These are phyloP conservation scores for Calonectria pteridis DNA, from an alignment of 2,329 filamentous ascomycete genomes.

Conservation along the genomic window DNA sequence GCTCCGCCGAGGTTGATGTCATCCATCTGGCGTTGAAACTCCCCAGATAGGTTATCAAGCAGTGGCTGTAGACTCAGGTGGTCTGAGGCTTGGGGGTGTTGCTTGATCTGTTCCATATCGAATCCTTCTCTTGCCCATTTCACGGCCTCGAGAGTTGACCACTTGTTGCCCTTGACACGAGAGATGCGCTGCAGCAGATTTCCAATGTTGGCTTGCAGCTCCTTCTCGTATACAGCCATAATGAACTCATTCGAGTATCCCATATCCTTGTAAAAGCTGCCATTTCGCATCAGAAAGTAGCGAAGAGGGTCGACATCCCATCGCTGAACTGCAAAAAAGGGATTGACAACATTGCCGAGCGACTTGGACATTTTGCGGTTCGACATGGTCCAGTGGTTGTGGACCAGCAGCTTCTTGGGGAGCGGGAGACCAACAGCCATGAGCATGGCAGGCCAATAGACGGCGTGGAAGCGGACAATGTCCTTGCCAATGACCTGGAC, in stretches of 20 bases:
- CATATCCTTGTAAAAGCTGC: slow-evolving; percentile 81
- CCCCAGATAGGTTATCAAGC: slow-evolving; percentile 33
- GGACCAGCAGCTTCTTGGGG: slow-evolving; percentile 84
- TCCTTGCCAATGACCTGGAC: slow-evolving; percentile 96
- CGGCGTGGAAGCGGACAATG: slow-evolving; percentile 94
- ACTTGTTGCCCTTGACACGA: slow-evolving; percentile 68
- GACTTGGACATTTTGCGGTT: slow-evolving; percentile 97
- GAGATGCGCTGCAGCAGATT: slow-evolving; percentile 82
- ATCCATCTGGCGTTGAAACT: slow-evolving; percentile 69
- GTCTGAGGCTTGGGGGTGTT: not conserved
- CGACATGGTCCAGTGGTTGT: slow-evolving; percentile 96
- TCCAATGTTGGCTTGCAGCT: slow-evolving; percentile 81
- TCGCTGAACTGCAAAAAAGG: slow-evolving; percentile 88
- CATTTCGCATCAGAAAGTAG: slow-evolving; percentile 88
- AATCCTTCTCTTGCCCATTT: slow-evolving; percentile 45
- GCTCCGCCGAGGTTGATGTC: slow-evolving; percentile 74
- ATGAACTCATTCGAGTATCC: slow-evolving; percentile 88
- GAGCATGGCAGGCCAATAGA: slow-evolving; percentile 98
- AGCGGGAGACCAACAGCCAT: slow-evolving; percentile 86
- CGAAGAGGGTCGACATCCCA: slow-evolving; percentile 91
- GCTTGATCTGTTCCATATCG: slow-evolving; percentile 6
- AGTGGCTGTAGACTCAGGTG: slow-evolving; percentile 45
- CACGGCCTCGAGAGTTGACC: slow-evolving; percentile 75
- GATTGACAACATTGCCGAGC: slow-evolving; percentile 93
- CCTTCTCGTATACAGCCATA: slow-evolving; percentile 81